Evolutionary conservation across 2,329 filamentous ascomycete species (phyloP).

Genomic region (Metarhizium album): DNA sequence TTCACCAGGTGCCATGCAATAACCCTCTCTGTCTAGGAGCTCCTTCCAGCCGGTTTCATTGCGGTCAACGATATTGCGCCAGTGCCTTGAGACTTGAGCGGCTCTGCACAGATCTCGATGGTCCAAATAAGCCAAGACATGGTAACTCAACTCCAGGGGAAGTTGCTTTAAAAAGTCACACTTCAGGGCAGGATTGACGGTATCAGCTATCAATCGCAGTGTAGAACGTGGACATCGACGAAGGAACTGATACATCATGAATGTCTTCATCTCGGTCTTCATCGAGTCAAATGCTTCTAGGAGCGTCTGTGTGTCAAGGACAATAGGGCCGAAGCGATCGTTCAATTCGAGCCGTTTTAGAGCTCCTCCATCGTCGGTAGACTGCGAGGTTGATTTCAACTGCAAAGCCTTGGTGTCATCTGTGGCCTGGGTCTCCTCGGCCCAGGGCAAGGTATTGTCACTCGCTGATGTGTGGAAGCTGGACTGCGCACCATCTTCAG

Average conservation of each 20-base stretch:
- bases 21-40: constrained; percentile 76
- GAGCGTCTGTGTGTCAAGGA: constrained; percentile 77
- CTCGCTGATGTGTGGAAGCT: constrained; percentile 21
- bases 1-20: constrained; percentile 67
- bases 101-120: constrained; percentile 77
- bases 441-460: constrained; percentile 21
- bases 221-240: constrained; percentile 80
- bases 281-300: constrained; percentile 85
- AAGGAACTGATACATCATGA: constrained; percentile 93
- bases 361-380: constrained; percentile 13
- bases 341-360: background rate
- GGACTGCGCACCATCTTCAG: constrained; percentile 27
- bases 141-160: constrained; percentile 76
- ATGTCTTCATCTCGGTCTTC: constrained; percentile 83
- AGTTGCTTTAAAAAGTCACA: constrained; percentile 83
- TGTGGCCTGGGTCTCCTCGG: constrained; percentile 31
- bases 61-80: constrained; percentile 81
- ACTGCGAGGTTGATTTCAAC: background rate
- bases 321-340: constrained; percentile 14
- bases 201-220: constrained; percentile 76
- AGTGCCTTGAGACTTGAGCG: constrained; percentile 87
- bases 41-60: constrained; percentile 97
- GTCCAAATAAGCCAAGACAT: constrained; percentile 80
- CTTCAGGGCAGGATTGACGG: constrained; percentile 88
- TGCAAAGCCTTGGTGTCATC: constrained; percentile 15